A percentile compares a stretch with the other conserved stretches of the same genome.
phyloP scores from a whole-genome alignment of 331 rosid genomes.

The Dryas integrifolia region DNA sequence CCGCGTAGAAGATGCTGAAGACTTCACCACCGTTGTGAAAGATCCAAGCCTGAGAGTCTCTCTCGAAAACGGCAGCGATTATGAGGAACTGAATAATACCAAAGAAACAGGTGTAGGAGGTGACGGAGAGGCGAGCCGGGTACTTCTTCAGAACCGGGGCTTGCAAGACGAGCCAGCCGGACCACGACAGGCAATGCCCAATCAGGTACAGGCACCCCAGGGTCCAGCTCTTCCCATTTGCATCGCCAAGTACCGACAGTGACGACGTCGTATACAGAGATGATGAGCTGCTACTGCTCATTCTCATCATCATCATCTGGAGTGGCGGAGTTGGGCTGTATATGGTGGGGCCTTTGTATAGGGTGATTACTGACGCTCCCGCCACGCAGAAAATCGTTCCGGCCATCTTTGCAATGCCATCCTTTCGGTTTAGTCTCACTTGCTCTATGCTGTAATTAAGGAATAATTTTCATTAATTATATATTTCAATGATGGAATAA shows the following conservation, averaged over 20 bases:
- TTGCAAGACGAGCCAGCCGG: constrained; percentile 90
- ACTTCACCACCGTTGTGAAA: constrained; percentile 71
- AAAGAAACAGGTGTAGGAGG: constrained; percentile 86
- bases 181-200: constrained; percentile 93
- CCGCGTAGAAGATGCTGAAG: constrained; percentile 82
- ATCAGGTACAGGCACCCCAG: constrained; percentile 81
- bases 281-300: constrained; percentile 4
- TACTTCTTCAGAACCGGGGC: constrained; percentile 92
- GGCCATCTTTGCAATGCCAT: constrained; percentile 71
- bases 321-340: constrained; percentile 68
- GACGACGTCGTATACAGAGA: background rate
- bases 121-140: constrained; percentile 93
- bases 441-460: constrained; percentile 62
- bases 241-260: constrained; percentile 52
- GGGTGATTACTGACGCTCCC: constrained; percentile 88
- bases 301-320: constrained; percentile 13
- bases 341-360: constrained; percentile 86
- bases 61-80: constrained; percentile 65
- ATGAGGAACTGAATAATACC: constrained; percentile 75
- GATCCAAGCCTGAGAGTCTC: constrained; percentile 75
- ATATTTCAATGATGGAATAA: too few species aligned
- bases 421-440: constrained; percentile 69
- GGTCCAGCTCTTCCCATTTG: constrained; percentile 80
- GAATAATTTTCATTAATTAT: background rate
- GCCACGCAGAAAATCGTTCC: constrained; percentile 83